Base-by-base conservation (phyloP, 2,329 filamentous ascomycete species). In the Alternaria brassicicola region DNA sequence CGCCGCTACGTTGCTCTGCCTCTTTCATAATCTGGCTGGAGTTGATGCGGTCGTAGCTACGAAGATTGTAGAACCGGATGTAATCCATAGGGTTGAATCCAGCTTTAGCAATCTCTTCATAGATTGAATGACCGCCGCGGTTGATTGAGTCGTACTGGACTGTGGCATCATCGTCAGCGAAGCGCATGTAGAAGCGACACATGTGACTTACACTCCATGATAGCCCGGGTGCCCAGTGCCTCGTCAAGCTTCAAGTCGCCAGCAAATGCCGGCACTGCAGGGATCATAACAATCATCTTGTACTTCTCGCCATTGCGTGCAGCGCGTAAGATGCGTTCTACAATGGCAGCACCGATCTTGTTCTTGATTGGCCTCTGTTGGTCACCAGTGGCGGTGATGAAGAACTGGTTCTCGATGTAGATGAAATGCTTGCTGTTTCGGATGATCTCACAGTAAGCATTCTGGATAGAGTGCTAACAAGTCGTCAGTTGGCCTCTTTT, bases 361-460 rank as follows among this genome's bases (percentile, higher is more conserved):
- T 96, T 95, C 69, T 83, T 84, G 43, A 96, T 86, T 0, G 91
- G 90, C 61, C 84, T 83, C 73, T 93, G 90, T 55, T 87, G 79
- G 52, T 90, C 83, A n/a, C 71, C 83, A 1, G 90, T 93, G 3
- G 91, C 90, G 0, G 91, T 95, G 77, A 95, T 95, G 82, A 95
- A 95, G 80, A 95, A 95, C 82, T 92, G 88, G 69, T 93, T 93
- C 74, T 93, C 90, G 33, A 93, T 92, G 76, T 93, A 93, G 57
- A 93, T 78, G 70, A 89, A 93, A 72, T 92, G 87, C 70, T 87
- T 80, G 17, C 88, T 88, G 47, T 87, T 86, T 35, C 79, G 81
- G 66, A 93, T 93, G 26, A 87, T 84, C 41, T 89, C 83, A 31
- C 90, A 87, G 71, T 96, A 96, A 1, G 93, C 93, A 72, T 94